These are phyloP conservation scores for Sonneratia caseolaris DNA, from an alignment of 345 rosid genomes.

Conservation along the genomic window DNA sequence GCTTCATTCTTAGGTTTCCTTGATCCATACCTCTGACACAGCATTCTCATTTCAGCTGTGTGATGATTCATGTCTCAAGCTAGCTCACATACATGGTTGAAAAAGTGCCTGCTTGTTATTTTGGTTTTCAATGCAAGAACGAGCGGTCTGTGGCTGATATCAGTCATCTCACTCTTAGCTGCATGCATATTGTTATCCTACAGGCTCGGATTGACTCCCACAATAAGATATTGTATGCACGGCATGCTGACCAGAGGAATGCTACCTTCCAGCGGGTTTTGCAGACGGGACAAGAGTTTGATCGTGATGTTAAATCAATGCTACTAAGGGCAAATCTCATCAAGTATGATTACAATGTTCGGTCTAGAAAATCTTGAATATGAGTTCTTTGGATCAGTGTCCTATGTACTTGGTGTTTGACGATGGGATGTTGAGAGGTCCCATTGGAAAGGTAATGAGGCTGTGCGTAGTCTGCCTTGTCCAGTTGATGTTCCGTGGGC, in stretches of 20 bases:
- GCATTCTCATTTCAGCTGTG: background rate
- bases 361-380: constrained; percentile 55
- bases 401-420: background rate
- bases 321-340: constrained; percentile 79
- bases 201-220: constrained; percentile 99
- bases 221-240: constrained; percentile 88
- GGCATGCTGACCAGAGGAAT: constrained; percentile 97
- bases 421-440: background rate
- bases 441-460: background rate
- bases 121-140: background rate
- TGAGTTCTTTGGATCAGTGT: background rate
- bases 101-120: background rate
- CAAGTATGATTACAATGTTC: constrained; percentile 61
- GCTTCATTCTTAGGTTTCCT: background rate
- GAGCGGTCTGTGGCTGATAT: background rate
- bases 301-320: constrained; percentile 82
- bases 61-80: background rate
- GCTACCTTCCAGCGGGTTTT: constrained; percentile 88
- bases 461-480: background rate
- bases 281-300: constrained; percentile 90
- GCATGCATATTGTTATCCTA: background rate
- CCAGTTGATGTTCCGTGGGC: background rate
- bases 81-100: background rate
- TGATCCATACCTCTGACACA: background rate
- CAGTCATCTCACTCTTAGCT: background rate